phyloP scores from a whole-genome alignment of 306 rosid species.

The Vigna nakashimae region DNA sequence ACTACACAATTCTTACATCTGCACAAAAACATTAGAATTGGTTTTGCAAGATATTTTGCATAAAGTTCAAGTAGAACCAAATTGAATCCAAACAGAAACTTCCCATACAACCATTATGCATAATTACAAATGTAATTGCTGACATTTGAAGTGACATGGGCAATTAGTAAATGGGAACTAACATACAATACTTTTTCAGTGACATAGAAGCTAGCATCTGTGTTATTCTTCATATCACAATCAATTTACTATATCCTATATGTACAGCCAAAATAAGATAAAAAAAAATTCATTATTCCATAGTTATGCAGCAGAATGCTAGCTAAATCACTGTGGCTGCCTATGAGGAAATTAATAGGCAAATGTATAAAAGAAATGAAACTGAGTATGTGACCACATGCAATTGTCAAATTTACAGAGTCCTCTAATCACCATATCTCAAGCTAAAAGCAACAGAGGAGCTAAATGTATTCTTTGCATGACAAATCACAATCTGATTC shows the following conservation, averaged over 20 bases:
- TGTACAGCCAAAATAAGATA: slow-evolving; percentile 37
- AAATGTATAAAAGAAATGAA: slow-evolving; percentile 15
- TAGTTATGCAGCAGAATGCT: slow-evolving; percentile 39
- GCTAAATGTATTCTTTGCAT: slow-evolving; percentile 54
- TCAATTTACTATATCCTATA: slow-evolving; percentile 33
- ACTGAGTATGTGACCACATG: slow-evolving; percentile 42
- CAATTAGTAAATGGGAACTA: background rate
- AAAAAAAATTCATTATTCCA: slow-evolving; percentile 13
- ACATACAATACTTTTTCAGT: background rate
- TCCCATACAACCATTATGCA: background rate
- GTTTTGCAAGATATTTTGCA: background rate
- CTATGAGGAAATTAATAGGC: slow-evolving; percentile 38
- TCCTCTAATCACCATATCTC: slow-evolving; percentile 50
- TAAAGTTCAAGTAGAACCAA: background rate
- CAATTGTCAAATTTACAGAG: slow-evolving; percentile 46
- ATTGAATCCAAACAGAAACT: background rate
- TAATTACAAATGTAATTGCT: background rate
- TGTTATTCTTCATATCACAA: slow-evolving; percentile 37
- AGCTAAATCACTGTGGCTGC: slow-evolving; percentile 36
- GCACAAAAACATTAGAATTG: background rate
- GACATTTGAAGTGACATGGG: background rate
- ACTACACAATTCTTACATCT: background rate
- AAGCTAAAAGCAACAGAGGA: slow-evolving; percentile 46
- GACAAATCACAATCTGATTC: slow-evolving; percentile 31
- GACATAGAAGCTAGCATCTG: background rate